Percentiles rank a stretch among this genome's conserved stretches.
phyloP scores from a whole-genome alignment of 441 rosid genomes.

The Theobroma grandiflorum region DNA sequence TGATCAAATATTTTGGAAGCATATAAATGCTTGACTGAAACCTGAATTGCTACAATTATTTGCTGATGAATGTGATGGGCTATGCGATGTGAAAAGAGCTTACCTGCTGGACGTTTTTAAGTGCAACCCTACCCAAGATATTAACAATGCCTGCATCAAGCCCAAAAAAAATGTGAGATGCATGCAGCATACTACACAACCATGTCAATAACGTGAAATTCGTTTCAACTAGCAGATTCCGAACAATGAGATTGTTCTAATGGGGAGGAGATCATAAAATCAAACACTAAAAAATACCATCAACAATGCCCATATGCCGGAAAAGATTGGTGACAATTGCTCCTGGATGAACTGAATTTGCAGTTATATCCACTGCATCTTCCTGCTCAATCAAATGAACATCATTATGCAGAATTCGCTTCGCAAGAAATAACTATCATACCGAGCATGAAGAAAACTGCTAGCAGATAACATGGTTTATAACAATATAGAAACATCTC shows the following conservation, averaged over 20 bases:
- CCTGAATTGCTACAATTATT: neutral
- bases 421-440: conserved; percentile 7
- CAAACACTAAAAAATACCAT: conserved; percentile 41
- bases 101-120: conserved; percentile 75
- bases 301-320: conserved; percentile 42
- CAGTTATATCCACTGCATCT: conserved; percentile 57
- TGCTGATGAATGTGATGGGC: neutral
- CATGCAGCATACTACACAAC: neutral
- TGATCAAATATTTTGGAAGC: neutral
- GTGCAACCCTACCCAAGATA: conserved; percentile 46
- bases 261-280: neutral
- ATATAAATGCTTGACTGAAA: neutral
- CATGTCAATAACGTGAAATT: neutral
- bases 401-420: conserved; percentile 2
- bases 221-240: neutral
- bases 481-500: neutral
- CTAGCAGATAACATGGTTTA: neutral
- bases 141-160: conserved; percentile 51
- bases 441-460: neutral
- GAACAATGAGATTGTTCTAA: neutral
- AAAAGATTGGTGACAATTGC: conserved; percentile 59
- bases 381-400: conserved; percentile 42
- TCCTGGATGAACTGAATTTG: conserved; percentile 73
- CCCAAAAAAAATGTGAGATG: neutral
- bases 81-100: conserved; percentile 15